phyloP scores from a whole-genome alignment of 495 filamentous ascomycete species.

The Daldinia grandis region DNA sequence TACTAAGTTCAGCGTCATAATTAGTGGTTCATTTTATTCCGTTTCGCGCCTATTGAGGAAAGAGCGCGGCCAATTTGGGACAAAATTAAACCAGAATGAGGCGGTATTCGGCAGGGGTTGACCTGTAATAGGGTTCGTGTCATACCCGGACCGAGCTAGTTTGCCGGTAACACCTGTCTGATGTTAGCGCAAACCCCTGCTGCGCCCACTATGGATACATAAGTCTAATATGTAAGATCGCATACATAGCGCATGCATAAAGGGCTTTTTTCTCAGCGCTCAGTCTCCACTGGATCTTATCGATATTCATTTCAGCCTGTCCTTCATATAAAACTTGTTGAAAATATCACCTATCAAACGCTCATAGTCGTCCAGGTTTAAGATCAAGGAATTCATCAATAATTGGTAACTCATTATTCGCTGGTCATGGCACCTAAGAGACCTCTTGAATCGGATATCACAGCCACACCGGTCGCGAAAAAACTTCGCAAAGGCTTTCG shows the following conservation, averaged over 20 bases:
- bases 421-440: conserved; percentile 70
- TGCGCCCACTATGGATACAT: background rate
- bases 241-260: background rate
- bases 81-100: background rate
- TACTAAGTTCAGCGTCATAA: conserved; percentile 40
- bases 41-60: conserved; percentile 20
- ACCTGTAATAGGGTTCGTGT: conserved; percentile 7
- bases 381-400: background rate
- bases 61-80: conserved; percentile 22
- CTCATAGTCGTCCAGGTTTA: background rate
- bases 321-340: background rate
- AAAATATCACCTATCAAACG: background rate
- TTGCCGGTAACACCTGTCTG: background rate
- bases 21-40: conserved; percentile 29
- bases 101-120: conserved; percentile 29
- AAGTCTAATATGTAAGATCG: conserved; percentile 13
- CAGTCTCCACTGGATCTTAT: background rate
- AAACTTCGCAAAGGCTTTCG: conserved; percentile 64
- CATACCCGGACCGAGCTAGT: conserved; percentile 23
- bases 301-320: background rate
- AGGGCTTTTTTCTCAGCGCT: background rate
- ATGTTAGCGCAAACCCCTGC: background rate
- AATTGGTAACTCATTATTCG: background rate
- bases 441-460: conserved; percentile 58
- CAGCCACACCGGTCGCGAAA: conserved; percentile 50